Evolutionary conservation across 108 stramenopile genomes (phyloP).

Genomic region (Nitzschia sp.): DNA sequence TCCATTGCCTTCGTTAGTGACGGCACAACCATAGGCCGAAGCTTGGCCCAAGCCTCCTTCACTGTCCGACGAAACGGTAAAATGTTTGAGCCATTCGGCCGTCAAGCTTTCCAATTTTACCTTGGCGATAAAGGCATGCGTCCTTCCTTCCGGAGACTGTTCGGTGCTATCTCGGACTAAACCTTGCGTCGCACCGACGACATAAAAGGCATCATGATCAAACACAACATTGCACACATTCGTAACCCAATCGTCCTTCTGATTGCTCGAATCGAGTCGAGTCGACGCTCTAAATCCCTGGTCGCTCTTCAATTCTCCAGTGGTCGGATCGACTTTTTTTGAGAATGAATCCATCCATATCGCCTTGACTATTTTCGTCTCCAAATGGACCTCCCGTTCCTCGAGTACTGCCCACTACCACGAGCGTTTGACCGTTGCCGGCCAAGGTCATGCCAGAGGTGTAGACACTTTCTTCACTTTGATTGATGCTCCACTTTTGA

Average conservation of each 20-base stretch:
- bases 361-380: constrained; percentile 2
- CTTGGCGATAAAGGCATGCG: constrained; percentile 29
- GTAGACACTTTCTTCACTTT: background rate
- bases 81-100: constrained; percentile 28
- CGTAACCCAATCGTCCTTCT: constrained; percentile 33
- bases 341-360: constrained; percentile 50
- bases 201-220: constrained; percentile 33
- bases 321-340: constrained; percentile 32
- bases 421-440: constrained; percentile 20
- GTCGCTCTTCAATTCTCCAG: background rate
- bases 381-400: constrained; percentile 29
- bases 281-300: constrained; percentile 7
- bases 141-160: constrained; percentile 22
- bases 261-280: constrained; percentile 27
- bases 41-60: constrained; percentile 7
- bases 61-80: constrained; percentile 5
- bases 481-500: background rate
- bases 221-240: constrained; percentile 31
- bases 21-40: constrained; percentile 24
- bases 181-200: constrained; percentile 42
- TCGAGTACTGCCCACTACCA: constrained; percentile 45
- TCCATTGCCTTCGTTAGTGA: constrained; percentile 3
- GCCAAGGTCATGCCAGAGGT: constrained; percentile 25
- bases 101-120: constrained; percentile 16
- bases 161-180: constrained; percentile 11